Evolutionary conservation across 495 filamentous ascomycete species (phyloP).

Genomic region (Hyaloscypha bicolor): DNA sequence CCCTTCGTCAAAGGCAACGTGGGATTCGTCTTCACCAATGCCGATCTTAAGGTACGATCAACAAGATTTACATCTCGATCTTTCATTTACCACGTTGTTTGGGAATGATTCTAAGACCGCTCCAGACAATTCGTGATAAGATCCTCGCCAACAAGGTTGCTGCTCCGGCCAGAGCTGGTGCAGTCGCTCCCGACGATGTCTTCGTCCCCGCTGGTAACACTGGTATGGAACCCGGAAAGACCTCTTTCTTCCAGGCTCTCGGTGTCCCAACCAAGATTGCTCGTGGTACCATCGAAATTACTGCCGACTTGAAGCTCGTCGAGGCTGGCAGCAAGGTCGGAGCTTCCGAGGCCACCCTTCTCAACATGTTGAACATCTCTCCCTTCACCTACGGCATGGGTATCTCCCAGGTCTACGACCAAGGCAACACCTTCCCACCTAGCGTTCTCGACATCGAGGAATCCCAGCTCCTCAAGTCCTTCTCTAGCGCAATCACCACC

Average conservation of each 20-base stretch:
- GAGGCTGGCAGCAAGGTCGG: conserved; percentile 93
- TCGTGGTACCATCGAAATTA: conserved; percentile 99
- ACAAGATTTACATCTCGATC: too few relatives aligned
- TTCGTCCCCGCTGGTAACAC: conserved; percentile 97
- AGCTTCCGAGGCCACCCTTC: conserved; percentile 94
- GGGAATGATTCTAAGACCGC: too few relatives aligned
- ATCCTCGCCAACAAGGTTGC: conserved; percentile 96
- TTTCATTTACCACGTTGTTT: too few relatives aligned
- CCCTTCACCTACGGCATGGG: conserved; percentile 99
- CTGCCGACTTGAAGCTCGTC: conserved; percentile 95
- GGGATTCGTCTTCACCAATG: conserved; percentile 99
- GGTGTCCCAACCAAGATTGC: conserved; percentile 99
- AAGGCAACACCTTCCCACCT: conserved; percentile 86
- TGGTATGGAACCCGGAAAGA: conserved; percentile 99
- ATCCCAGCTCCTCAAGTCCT: conserved; percentile 82
- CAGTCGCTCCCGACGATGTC: conserved; percentile 86
- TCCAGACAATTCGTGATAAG: conserved; percentile 54
- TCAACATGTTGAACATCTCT: conserved; percentile 99
- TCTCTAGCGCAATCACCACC: conserved; percentile 79
- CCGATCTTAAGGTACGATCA: conserved; percentile 68
- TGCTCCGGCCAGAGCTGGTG: conserved; percentile 95
- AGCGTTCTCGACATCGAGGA: conserved; percentile 91
- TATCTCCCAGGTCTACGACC: conserved; percentile 92
- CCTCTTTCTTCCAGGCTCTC: conserved; percentile 99
- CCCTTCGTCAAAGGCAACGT: conserved; percentile 96